Evolutionary conservation across 208 protist genomes (phyloP), one percentile per base, ranked within the genome.

Genomic region (Acanthamoeba lugdunensis): DNA sequence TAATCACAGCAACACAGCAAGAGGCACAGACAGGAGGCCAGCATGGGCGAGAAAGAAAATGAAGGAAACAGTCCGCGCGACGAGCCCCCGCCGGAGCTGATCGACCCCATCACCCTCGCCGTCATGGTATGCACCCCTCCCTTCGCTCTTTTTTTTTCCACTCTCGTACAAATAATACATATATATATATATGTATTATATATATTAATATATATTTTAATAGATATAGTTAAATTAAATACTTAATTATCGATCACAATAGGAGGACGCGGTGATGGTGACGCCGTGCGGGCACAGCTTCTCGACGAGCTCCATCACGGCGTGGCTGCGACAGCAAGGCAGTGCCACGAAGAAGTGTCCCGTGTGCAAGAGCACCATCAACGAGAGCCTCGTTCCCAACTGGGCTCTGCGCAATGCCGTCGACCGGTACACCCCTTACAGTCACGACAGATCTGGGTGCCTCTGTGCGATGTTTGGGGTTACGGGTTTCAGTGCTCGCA

Each of bases 391-490:
- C 41, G 5, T 82, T 7, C 73, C 73, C 73, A 82, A 82, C 37
- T 82, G 73, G 73, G 73, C 73, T 9, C 73, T 82, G 37, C 73
- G 73, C 73, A 82, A 45, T n/a, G 73, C 73, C 45, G 73, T 52
- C 41, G 73, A 82, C 25, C 73, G 73, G 73, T 82, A 52, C 25
- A 14, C 67, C 5, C n/a, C 65, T n/a, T n/a, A n/a, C n/a, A n/a
- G n/a, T n/a, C n/a, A n/a, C n/a, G n/a, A n/a, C n/a, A n/a, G n/a
- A n/a, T n/a, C n/a, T n/a, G n/a, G n/a, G n/a, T n/a, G n/a, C n/a
- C n/a, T n/a, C n/a, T n/a, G n/a, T n/a, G n/a, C n/a, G n/a, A n/a
- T n/a, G n/a, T n/a, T n/a, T n/a, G n/a, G n/a, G n/a, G n/a, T n/a
- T n/a, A n/a, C n/a, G n/a, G n/a, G n/a, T n/a, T n/a, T n/a, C n/a